A percentile compares a stretch with the other conserved stretches of the same genome.
Evolutionary conservation across 1,284 basidiomycete genomes (phyloP).

Genomic region (Neolentinus lepideus): DNA sequence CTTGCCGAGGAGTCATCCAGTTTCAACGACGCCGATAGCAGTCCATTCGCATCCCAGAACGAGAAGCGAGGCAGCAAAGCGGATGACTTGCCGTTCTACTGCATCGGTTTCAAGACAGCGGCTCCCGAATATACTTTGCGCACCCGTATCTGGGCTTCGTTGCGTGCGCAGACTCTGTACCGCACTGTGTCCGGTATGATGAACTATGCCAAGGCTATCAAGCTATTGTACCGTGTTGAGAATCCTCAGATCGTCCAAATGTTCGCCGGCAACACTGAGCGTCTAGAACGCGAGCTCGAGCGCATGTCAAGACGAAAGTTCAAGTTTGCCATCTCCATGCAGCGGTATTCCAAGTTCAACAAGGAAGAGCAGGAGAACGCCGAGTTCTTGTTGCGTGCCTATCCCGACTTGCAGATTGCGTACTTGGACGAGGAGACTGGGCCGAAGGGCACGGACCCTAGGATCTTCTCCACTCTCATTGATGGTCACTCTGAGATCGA

Average conservation of each 20-base stretch:
- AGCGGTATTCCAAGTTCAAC: slow-evolving; percentile 99
- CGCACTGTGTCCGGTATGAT: slow-evolving; percentile 99
- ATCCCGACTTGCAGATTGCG: slow-evolving; percentile 97
- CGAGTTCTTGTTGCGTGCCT: slow-evolving; percentile 95
- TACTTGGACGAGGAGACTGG: slow-evolving; percentile 96
- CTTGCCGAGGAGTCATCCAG: slow-evolving; percentile 84
- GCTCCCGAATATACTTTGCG: slow-evolving; percentile 98
- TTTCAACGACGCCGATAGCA: slow-evolving; percentile 51
- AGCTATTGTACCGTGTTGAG: slow-evolving; percentile 97
- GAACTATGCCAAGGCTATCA: slow-evolving; percentile 99
- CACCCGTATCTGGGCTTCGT: slow-evolving; percentile 98
- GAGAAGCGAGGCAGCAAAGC: slow-evolving; percentile 75
- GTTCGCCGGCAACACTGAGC: slow-evolving; percentile 96
- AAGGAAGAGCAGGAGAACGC: slow-evolving; percentile 99
- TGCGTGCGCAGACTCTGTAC: slow-evolving; percentile 97
- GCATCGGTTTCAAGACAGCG: slow-evolving; percentile 98
- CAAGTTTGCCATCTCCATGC: slow-evolving; percentile 99
- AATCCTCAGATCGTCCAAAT: slow-evolving; percentile 98
- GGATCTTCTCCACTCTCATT: slow-evolving; percentile 90
- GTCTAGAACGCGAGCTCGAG: slow-evolving; percentile 93
- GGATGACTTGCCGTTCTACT: slow-evolving; percentile 98
- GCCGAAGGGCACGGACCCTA: slow-evolving; percentile 83
- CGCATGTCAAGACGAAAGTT: slow-evolving; percentile 98
- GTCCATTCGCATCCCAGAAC: slow-evolving; percentile 35
- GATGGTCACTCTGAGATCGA: slow-evolving; percentile 98